Base-by-base conservation (phyloP, 2,329 filamentous ascomycete species). In the Aureobasidium subglaciale region DNA sequence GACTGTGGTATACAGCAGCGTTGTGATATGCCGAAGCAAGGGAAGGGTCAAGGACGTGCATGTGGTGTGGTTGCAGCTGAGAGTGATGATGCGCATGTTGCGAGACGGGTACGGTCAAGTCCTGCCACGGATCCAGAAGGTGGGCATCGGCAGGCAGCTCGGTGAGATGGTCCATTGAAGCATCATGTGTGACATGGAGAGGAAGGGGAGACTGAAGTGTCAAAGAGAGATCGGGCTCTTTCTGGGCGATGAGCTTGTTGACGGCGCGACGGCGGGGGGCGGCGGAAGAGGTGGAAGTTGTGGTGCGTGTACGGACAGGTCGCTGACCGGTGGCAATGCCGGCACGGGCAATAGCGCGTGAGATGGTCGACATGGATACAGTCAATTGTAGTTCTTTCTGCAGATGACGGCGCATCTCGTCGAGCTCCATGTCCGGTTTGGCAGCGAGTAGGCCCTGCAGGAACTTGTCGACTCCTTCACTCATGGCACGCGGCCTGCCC, bases 401-500 rank as follows among this genome's bases (percentile, higher is more conserved):
- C 22, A 57, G 16, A 27, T 57, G 56, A 24, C 41, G 38, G 37
- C 48, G 48, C 56, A 57, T 57, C 29, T 60, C 59, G 35, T 60
- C 56, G 15, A 57, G 41, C 41, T 57, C 56, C 41, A 57, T 57
- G 40, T 46, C 48, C 2, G 56, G 56, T 41, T 57, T 57, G 22
- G 56, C 56, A 13, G 56, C 56, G 8, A 57, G 38, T 40, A 57
- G 34, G 32, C 56, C 56, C 10, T 53, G 56, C 32, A 57, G 13
- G 32, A 57, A 57, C 49, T 54, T 57, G 37, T 57, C 56, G 40
- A 52, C 48, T 9, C 48, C 48, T 7, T 57, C 48, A 34, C 32
- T 48, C 46, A 57, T 46, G 37, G 41, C 46, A 18, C 56, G 56
- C 22, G 56, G 56, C 18, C 56, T 30, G 27, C 56, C 56, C 29